Percentiles rank a stretch among this genome's conserved stretches.
These are phyloP conservation scores for Phytophthora aleatoria DNA, from an alignment of 352 stramenopile genomes.

Conservation along the genomic window DNA sequence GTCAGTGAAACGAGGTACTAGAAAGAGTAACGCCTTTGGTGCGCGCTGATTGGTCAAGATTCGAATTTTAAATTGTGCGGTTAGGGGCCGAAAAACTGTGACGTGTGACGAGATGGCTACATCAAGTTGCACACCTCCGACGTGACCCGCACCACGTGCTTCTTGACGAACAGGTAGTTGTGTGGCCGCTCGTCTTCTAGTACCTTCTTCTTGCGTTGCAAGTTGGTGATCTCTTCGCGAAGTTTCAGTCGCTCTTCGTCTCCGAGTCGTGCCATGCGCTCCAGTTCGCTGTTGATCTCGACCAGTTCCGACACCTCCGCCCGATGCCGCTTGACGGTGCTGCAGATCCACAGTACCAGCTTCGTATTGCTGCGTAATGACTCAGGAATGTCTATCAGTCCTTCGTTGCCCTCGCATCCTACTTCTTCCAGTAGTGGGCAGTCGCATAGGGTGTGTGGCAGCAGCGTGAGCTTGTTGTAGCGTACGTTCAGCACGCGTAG, in stretches of 20 bases:
- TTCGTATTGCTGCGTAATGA: conserved; percentile 69
- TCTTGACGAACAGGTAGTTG: conserved; percentile 78
- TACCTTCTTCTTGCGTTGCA: conserved; percentile 62
- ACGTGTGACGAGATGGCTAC: conserved; percentile 50
- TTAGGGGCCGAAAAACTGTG: conserved; percentile 23
- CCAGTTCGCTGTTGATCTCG: conserved; percentile 76
- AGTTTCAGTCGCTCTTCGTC: conserved; percentile 78
- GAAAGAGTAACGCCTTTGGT: conserved; percentile 9
- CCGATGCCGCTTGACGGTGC: conserved; percentile 72
- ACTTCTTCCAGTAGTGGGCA: conserved; percentile 59
- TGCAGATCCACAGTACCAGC: conserved; percentile 83
- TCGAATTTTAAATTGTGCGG: conserved; percentile 4
- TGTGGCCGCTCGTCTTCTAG: conserved; percentile 66
- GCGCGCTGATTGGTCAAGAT: conserved; percentile 7
- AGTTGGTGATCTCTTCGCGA: conserved; percentile 63
- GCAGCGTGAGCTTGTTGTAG: conserved; percentile 71
- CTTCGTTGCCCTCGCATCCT: conserved; percentile 61
- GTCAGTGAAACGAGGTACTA: neutral
- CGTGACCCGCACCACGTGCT: conserved; percentile 51
- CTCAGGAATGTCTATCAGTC: conserved; percentile 66
- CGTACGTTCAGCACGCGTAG: conserved; percentile 68
- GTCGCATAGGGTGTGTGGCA: conserved; percentile 78
- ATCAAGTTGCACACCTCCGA: conserved; percentile 73
- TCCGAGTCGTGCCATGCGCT: conserved; percentile 69
- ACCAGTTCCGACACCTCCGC: conserved; percentile 69